phyloP scores from a whole-genome alignment of 108 stramenopile species.

The Chaetoceros muelleri region DNA sequence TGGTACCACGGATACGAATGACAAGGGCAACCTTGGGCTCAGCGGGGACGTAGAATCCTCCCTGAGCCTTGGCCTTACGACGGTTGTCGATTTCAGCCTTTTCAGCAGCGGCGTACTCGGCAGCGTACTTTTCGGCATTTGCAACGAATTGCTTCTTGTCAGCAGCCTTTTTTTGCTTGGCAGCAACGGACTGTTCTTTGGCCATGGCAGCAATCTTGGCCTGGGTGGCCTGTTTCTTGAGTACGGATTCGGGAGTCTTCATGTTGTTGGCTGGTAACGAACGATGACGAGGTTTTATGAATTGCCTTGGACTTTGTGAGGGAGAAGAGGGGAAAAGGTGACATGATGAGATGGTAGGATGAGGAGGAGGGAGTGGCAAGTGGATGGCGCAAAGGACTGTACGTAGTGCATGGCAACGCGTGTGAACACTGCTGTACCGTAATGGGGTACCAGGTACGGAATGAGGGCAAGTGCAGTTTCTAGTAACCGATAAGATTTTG shows the following conservation, averaged over 20 bases:
- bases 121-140: conserved; percentile 89
- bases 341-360: too few relatives aligned
- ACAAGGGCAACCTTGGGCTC: conserved; percentile 95
- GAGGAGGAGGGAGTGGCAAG: too few relatives aligned
- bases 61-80: conserved; percentile 91
- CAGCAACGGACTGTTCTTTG: conserved; percentile 60
- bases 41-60: conserved; percentile 94
- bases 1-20: conserved; percentile 67
- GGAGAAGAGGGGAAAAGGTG: too few relatives aligned
- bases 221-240: conserved; percentile 96
- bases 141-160: conserved; percentile 75
- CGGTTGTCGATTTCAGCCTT: conserved; percentile 86
- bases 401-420: too few relatives aligned
- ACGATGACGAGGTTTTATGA: neutral
- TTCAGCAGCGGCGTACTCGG: conserved; percentile 84
- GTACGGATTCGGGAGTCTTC: conserved; percentile 93
- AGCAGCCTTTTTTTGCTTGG: conserved; percentile 63
- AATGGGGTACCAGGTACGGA: too few relatives aligned
- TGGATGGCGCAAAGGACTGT: too few relatives aligned
- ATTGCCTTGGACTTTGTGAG: too few relatives aligned
- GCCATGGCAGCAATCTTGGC: conserved; percentile 73
- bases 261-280: conserved; percentile 16
- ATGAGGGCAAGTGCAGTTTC: too few relatives aligned
- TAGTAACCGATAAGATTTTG: too few relatives aligned
- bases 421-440: too few relatives aligned